Conservation (phyloP, 2,329 filamentous ascomycete species). For the Sclerotinia borealis region DNA sequence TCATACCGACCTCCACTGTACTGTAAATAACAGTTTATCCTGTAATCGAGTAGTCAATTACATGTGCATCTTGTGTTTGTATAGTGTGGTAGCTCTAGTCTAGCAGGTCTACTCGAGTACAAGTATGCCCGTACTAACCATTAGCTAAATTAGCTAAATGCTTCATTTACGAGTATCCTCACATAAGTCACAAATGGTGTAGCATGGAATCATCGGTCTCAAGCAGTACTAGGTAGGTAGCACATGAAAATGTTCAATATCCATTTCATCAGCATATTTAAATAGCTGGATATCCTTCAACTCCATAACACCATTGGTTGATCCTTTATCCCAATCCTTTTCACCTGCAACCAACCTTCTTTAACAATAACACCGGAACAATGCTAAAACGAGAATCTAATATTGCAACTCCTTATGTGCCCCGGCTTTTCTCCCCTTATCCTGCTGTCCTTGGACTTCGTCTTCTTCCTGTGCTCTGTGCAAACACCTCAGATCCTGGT, state of each 20-base stretch:
- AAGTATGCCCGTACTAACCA: too few relatives aligned
- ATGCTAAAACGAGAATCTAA: not conserved
- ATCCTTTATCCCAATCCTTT: not conserved
- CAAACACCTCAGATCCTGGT: conserved; percentile 8
- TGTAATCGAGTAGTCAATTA: too few relatives aligned
- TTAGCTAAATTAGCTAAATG: not conserved
- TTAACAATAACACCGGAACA: not conserved
- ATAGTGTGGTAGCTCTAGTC: not conserved
- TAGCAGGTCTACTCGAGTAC: not conserved
- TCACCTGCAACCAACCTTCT: not conserved
- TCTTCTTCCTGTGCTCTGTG: conserved; percentile 29
- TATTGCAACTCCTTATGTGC: not conserved
- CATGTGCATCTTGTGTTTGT: too few relatives aligned
- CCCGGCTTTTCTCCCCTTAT: not conserved
- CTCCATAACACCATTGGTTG: not conserved
- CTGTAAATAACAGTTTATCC: not conserved
- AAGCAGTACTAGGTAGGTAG: not conserved
- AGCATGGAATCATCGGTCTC: not conserved
- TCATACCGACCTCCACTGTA: not conserved
- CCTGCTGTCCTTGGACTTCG: conserved; percentile 26
- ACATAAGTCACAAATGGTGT: not conserved
- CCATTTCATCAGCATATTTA: not conserved
- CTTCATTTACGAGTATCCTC: not conserved
- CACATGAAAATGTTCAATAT: not conserved
- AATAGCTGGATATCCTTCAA: not conserved